These are phyloP conservation scores for Lactuca sativa DNA, from an alignment of 129 eudicot species.

Conservation along the genomic window DNA sequence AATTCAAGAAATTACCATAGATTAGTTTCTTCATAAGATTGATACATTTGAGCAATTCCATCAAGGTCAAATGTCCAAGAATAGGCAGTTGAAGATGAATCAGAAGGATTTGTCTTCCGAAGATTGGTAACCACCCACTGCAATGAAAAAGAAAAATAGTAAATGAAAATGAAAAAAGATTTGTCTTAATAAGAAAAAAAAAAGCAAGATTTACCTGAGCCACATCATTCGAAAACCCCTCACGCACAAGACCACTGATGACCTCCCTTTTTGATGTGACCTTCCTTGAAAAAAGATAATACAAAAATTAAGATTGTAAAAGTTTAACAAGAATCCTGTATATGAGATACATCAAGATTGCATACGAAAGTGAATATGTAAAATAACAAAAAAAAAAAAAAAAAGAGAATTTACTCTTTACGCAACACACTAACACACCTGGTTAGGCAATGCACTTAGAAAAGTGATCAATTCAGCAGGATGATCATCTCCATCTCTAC, in stretches of 20 bases:
- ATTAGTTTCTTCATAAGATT: constrained; percentile 89
- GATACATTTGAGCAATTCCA: constrained; percentile 90
- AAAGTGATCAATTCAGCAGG: constrained; percentile 89
- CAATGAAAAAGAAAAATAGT: constrained; percentile 21
- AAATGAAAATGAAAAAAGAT: not conserved
- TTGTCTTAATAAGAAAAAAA: not conserved
- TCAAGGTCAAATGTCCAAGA: constrained; percentile 81
- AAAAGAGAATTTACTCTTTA: not conserved
- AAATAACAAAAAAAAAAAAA: constrained; percentile 1
- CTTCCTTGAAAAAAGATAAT: constrained; percentile 64
- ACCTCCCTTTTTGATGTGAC: constrained; percentile 74
- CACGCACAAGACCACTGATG: constrained; percentile 54
- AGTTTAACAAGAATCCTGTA: constrained; percentile 1
- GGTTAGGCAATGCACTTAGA: constrained; percentile 52
- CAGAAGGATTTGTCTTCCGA: constrained; percentile 45
- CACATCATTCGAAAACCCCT: constrained; percentile 85
- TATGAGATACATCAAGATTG: not conserved
- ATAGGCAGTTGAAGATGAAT: constrained; percentile 57
- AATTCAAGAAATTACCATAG: constrained; percentile 52
- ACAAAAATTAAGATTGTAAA: constrained; percentile 16
- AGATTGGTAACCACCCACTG: constrained; percentile 98
- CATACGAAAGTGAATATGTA: not conserved
- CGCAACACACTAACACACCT: constrained; percentile 36
- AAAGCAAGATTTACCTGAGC: constrained; percentile 84
- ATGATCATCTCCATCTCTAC: constrained; percentile 93